phyloP scores from a whole-genome alignment of 257 asterid genomes.

The Buddleja alternifolia region DNA sequence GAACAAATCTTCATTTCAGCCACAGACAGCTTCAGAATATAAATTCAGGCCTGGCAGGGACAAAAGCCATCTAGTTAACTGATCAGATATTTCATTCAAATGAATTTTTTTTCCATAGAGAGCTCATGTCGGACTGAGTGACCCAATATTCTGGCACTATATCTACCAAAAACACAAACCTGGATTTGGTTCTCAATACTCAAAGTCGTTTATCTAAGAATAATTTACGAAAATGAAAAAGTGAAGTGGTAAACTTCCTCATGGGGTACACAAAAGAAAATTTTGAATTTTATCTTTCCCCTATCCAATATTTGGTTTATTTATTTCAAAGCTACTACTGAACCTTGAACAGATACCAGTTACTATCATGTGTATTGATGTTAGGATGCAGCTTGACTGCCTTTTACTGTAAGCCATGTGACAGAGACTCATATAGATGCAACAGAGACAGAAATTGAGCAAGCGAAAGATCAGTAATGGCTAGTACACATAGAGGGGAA shows the following conservation, averaged over 20 bases:
- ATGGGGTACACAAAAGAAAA: background rate
- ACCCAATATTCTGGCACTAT: too few relatives aligned
- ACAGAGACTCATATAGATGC: background rate
- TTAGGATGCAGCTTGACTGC: background rate
- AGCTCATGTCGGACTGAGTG: too few relatives aligned
- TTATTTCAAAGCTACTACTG: conserved; percentile 1
- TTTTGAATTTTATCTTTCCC: background rate
- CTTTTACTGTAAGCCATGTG: background rate
- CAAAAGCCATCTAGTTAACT: too few relatives aligned
- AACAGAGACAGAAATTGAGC: conserved; percentile 13
- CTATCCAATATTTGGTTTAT: background rate
- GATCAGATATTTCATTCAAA: too few relatives aligned
- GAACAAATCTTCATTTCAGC: too few relatives aligned
- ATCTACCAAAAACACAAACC: too few relatives aligned
- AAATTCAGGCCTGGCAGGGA: too few relatives aligned
- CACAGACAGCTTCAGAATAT: too few relatives aligned
- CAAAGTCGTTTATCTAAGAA: too few relatives aligned
- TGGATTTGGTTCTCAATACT: too few relatives aligned
- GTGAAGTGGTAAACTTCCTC: background rate
- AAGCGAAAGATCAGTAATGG: conserved; percentile 8
- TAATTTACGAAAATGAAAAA: background rate
- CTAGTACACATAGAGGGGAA: background rate
- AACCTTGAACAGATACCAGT: background rate
- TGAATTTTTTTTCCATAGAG: too few relatives aligned
- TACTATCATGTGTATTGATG: background rate